Conservation (phyloP, 2,329 filamentous ascomycete genomes). For the Epichloe uncinata region DNA sequence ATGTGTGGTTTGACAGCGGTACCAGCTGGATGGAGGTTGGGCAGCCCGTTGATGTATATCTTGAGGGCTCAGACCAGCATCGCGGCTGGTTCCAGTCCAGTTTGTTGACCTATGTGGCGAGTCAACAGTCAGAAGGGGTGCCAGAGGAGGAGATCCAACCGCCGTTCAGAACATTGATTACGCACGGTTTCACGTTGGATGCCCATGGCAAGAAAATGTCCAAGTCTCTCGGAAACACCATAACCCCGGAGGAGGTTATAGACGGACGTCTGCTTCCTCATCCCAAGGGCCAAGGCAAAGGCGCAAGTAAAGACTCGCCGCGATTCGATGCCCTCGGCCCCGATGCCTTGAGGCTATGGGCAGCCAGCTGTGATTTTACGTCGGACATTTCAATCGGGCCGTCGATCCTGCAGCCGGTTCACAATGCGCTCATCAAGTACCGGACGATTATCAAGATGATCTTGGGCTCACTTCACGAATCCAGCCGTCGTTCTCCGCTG, state of each 20-base stretch:
- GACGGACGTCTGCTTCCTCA: constrained; percentile 65
- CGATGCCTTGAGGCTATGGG: constrained; percentile 84
- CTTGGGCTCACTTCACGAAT: constrained; percentile 56
- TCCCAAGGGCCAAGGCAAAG: constrained; percentile 39
- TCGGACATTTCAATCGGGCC: constrained; percentile 73
- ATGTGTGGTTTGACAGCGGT: constrained; percentile 98
- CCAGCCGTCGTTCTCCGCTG: constrained; percentile 35
- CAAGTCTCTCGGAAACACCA: constrained; percentile 85
- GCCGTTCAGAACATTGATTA: constrained; percentile 82
- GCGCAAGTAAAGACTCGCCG: constrained; percentile 9
- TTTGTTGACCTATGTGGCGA: constrained; percentile 71
- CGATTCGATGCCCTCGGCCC: constrained; percentile 62
- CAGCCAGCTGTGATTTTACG: constrained; percentile 82
- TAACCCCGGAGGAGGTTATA: constrained; percentile 73
- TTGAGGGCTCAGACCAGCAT: constrained; percentile 93
- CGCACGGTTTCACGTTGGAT: constrained; percentile 90
- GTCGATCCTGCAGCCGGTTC: constrained; percentile 61
- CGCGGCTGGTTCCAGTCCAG: constrained; percentile 98
- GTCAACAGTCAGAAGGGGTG: constrained; percentile 28
- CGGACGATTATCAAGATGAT: constrained; percentile 85
- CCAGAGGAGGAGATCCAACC: constrained; percentile 24
- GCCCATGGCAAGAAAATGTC: constrained; percentile 94
- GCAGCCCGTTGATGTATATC: constrained; percentile 65
- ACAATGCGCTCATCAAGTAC: constrained; percentile 71
- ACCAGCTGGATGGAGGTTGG: constrained; percentile 67